Evolutionary conservation across 2,329 filamentous ascomycete species (phyloP).

Genomic region (Verticillium tricorpus): DNA sequence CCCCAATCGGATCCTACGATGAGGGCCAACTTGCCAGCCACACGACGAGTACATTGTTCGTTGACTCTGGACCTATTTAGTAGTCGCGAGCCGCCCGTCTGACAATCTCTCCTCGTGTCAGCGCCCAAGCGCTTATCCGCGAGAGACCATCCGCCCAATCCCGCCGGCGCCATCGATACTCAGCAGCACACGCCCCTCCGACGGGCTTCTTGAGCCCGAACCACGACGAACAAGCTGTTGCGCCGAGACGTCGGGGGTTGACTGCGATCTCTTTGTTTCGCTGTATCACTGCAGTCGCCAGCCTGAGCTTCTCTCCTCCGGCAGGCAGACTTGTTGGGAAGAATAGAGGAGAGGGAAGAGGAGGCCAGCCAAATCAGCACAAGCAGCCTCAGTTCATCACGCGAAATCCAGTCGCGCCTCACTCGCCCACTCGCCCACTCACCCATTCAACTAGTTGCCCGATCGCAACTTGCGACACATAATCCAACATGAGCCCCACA

Average conservation of each 20-base stretch:
- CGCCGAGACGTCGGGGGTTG: neutral
- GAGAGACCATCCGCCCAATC: neutral
- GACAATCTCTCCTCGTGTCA: neutral
- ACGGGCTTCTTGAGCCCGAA: neutral
- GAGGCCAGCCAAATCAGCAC: too few relatives aligned
- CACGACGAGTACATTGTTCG: neutral
- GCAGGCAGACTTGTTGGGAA: too few relatives aligned
- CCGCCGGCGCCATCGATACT: neutral
- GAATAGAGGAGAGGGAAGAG: too few relatives aligned
- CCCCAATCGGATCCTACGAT: neutral
- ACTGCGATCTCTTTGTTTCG: neutral
- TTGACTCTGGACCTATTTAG: neutral
- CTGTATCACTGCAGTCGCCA: neutral
- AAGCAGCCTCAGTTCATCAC: too few relatives aligned
- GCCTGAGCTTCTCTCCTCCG: neutral
- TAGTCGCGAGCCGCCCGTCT: neutral
- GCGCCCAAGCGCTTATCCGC: neutral
- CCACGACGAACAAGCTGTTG: neutral
- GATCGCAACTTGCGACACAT: neutral
- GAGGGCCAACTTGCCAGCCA: neutral
- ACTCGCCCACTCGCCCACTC: neutral
- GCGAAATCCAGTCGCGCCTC: too few relatives aligned
- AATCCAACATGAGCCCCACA: conserved; percentile 62
- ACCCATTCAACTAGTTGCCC: neutral
- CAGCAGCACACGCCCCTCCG: neutral